Evolutionary conservation across 176 grass and related monocot species (phyloP), one percentile per base, ranked within the genome.

Genomic region (Zoysia pacifica): DNA sequence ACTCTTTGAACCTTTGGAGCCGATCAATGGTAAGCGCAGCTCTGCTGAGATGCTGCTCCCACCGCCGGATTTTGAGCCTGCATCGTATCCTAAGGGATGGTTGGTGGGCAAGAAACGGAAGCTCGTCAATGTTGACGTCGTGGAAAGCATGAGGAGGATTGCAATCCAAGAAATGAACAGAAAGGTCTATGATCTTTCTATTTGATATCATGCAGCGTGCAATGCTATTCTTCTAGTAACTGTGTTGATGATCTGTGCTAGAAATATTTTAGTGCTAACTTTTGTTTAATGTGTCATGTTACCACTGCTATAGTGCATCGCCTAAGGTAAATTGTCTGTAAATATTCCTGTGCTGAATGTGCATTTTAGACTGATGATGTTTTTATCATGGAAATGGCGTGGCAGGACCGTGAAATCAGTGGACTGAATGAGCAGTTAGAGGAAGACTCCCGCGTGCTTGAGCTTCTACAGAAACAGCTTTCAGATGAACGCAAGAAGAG

Each of bases 91-190:
- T 4, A 95, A 91, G 72, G 96, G 96, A 43, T 99, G 96, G 96
- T 69, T 95, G 73, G 90, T 93, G 5, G 96, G 96, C 39, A 99
- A 99, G 90, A 99, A 93, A 61, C 90, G 92, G 48, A 99, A 95
- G 86, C 96, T 99, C 6, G 96, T 99, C 64, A 99, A 99, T 80
- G 92, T 99, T 3, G 92, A 99, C 53, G 96, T 99, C 44, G 96
- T 99, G n/a, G 96, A 99, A 81, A 99, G 92, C 90, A 99, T 99
- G 96, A 77, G 96, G 15, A 83, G 88, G 75, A 89, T 95, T 72
- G 96, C 96, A 13, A 73, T 99, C 64, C 96, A 95, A 81, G 96
- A 99, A 67, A 99, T 99, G 92, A 99, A 99, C 80, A 93, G 96
- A 99, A 99, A 99, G 96, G 96, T 99, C 59, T 13, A 84, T 75